phyloP scores from a whole-genome alignment of 345 rosid species.

The Firmiana major region DNA sequence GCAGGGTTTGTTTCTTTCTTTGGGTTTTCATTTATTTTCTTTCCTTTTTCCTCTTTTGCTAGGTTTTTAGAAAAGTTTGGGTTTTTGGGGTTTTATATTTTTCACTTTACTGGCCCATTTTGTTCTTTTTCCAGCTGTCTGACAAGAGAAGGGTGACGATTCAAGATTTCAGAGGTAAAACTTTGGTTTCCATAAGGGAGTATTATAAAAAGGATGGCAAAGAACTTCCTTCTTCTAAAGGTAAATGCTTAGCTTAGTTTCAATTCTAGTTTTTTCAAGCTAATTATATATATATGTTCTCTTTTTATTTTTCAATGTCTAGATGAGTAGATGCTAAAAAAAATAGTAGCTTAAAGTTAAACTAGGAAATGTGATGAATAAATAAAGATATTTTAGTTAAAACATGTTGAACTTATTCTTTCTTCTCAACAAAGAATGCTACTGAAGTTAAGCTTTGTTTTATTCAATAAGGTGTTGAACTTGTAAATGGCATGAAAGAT shows the following conservation, averaged over 20 bases:
- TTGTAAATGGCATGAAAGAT: background rate
- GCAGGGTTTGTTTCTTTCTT: constrained; percentile 42
- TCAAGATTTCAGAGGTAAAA: constrained; percentile 76
- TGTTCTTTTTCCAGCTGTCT: constrained; percentile 39
- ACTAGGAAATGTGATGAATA: background rate
- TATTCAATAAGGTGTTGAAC: background rate
- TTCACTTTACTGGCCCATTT: background rate
- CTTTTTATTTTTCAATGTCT: background rate
- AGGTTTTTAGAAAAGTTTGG: background rate
- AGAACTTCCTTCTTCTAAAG: constrained; percentile 87
- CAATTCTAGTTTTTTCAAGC: background rate
- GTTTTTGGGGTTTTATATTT: background rate
- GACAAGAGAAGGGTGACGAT: constrained; percentile 81
- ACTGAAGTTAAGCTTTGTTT: background rate
- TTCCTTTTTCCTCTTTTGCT: background rate
- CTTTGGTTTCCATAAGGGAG: constrained; percentile 83
- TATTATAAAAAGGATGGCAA: constrained; percentile 71
- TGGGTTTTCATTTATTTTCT: background rate
- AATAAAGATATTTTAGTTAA: no score
- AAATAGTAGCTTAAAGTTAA: background rate
- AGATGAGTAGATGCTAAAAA: background rate
- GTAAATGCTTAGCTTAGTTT: constrained; percentile 23
- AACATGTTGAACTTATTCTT: background rate
- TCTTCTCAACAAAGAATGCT: background rate
- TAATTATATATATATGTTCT: background rate